phyloP scores from a whole-genome alignment of 2,329 filamentous ascomycete species.

The Colletotrichum salicis region DNA sequence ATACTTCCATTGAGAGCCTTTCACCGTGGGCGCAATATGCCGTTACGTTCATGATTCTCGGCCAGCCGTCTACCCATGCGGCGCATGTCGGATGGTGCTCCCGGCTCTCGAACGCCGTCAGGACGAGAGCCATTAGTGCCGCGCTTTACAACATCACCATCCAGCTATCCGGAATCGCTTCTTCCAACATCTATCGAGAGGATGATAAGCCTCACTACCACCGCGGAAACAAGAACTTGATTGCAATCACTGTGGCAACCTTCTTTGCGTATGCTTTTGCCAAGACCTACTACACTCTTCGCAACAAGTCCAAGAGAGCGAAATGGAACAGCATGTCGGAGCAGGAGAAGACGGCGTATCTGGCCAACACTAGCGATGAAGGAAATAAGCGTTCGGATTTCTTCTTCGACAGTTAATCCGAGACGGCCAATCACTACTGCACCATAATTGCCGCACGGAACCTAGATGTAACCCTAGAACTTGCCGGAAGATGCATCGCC shows the following conservation, averaged over 20 bases:
- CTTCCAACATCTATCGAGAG: conserved; percentile 43
- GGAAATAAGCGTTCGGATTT: conserved; percentile 52
- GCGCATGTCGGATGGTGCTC: conserved; percentile 67
- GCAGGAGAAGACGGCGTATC: conserved; percentile 50
- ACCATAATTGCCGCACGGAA: background rate
- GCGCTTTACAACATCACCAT: conserved; percentile 70
- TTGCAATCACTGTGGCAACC: conserved; percentile 48
- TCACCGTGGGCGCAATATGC: conserved; percentile 58
- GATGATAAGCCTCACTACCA: conserved; percentile 60
- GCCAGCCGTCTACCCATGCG: conserved; percentile 58
- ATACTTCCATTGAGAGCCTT: conserved; percentile 46
- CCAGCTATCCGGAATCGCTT: conserved; percentile 40
- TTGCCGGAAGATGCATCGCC: too few species aligned
- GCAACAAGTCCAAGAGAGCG: conserved; percentile 42
- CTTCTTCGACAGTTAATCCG: conserved; percentile 43
- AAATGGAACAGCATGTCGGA: conserved; percentile 43
- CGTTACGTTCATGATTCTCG: conserved; percentile 55
- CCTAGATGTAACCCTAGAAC: background rate
- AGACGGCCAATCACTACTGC: too few species aligned
- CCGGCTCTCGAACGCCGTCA: conserved; percentile 70
- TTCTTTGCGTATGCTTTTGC: conserved; percentile 47
- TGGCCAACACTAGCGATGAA: conserved; percentile 52
- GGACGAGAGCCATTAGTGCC: conserved; percentile 69
- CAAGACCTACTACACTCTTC: conserved; percentile 45
- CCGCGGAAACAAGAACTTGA: conserved; percentile 52